A percentile compares a stretch with the other conserved stretches of the same genome.
These are phyloP conservation scores for Bipolaris oryzae DNA, from an alignment of 2,329 filamentous ascomycete species.

Conservation along the genomic window DNA sequence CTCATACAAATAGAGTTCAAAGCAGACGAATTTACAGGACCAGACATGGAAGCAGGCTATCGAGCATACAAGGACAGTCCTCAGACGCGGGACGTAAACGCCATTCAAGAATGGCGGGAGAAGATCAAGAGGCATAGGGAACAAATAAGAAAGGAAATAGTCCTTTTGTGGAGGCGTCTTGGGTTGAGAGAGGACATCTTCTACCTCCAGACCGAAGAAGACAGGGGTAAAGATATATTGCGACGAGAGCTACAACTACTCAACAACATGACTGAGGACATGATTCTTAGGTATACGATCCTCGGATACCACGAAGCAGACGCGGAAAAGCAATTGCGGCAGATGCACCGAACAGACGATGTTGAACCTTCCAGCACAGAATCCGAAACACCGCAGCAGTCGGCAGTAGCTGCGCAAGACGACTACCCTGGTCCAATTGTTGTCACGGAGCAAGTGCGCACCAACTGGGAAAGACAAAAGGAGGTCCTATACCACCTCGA, in stretches of 20 bases:
- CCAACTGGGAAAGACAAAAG: conserved; percentile 16
- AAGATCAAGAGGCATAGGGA: conserved; percentile 17
- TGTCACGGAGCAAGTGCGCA: conserved; percentile 11
- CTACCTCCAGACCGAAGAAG: conserved; percentile 18
- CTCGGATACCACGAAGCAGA: conserved; percentile 24
- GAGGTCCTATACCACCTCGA: conserved; percentile 6
- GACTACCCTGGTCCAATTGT: conserved; percentile 6
- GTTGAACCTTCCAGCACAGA: background rate
- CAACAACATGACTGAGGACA: conserved; percentile 16
- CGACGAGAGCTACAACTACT: conserved; percentile 27
- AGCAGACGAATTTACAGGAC: conserved; percentile 21
- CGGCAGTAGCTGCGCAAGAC: background rate
- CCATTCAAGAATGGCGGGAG: conserved; percentile 23
- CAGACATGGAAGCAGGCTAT: conserved; percentile 20
- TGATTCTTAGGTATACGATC: conserved; percentile 15
- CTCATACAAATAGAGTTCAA: conserved; percentile 23
- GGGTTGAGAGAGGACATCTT: conserved; percentile 24
- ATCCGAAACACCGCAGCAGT: background rate
- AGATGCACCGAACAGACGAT: conserved; percentile 11
- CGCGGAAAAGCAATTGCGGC: conserved; percentile 22
- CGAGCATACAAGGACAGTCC: conserved; percentile 23
- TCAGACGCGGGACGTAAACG: conserved; percentile 11
- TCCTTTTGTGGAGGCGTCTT: conserved; percentile 24
- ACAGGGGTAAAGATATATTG: conserved; percentile 19
- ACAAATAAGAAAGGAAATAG: conserved; percentile 15